These are phyloP conservation scores for Decorospora gaudefroyi DNA, from an alignment of 2,329 filamentous ascomycete species.

Conservation along the genomic window DNA sequence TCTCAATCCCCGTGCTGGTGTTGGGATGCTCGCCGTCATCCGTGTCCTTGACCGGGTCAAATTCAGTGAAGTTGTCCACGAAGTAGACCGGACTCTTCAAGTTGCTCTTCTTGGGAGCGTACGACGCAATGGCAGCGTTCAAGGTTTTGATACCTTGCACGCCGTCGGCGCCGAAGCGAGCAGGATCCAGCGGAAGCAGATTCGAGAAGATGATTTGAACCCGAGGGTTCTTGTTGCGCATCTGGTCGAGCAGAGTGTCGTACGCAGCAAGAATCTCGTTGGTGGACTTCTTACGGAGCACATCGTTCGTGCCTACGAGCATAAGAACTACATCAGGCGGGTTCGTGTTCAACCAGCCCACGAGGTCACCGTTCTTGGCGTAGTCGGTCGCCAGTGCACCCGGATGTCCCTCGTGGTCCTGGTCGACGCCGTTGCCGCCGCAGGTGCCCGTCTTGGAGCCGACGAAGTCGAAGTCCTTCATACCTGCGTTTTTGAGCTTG, in stretches of 20 bases:
- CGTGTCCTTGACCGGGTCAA: constrained; percentile 38
- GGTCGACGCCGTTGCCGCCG: constrained; percentile 49
- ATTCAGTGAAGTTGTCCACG: constrained; percentile 39
- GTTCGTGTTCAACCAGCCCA: constrained; percentile 47
- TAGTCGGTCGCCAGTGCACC: constrained; percentile 50
- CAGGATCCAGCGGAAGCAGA: constrained; percentile 35
- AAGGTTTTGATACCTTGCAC: constrained; percentile 26
- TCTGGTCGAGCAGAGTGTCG: constrained; percentile 48
- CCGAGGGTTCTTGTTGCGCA: constrained; percentile 49
- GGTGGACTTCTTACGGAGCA: constrained; percentile 42
- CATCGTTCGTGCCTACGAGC: constrained; percentile 54
- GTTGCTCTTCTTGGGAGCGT: constrained; percentile 29
- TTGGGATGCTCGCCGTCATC: constrained; percentile 46
- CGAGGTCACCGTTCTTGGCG: constrained; percentile 47
- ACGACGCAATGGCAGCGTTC: constrained; percentile 25
- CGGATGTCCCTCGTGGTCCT: constrained; percentile 54
- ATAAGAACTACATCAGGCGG: constrained; percentile 54
- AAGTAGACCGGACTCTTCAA: constrained; percentile 30
- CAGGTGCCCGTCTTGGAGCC: constrained; percentile 43
- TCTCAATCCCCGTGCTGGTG: constrained; percentile 30
- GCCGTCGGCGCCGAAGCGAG: constrained; percentile 25
- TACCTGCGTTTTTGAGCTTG: constrained; percentile 29
- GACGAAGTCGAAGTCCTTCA: constrained; percentile 44
- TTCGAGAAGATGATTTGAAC: constrained; percentile 50
- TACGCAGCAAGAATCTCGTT: constrained; percentile 48